A percentile compares a stretch with the other conserved stretches of the same genome.
Evolutionary conservation across 345 rosid species (phyloP).

Genomic region (Geranium rotundifolium): DNA sequence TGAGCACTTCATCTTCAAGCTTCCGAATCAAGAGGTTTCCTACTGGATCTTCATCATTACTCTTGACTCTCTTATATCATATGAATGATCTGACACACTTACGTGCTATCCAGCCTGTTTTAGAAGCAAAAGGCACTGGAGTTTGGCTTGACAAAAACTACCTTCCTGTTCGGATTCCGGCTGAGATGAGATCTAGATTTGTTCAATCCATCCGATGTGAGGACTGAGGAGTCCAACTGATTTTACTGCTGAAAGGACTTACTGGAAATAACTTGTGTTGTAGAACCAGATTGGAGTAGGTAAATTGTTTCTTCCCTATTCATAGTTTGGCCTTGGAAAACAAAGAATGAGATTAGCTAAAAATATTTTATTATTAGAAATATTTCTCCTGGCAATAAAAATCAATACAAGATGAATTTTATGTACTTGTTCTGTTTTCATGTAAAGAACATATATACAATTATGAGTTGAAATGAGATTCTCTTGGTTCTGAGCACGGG

Average conservation of each 20-base stretch:
- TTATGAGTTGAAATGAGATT: too few species aligned
- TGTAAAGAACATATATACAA: too few species aligned
- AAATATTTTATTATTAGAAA: too few species aligned
- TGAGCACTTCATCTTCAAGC: constrained; percentile 61
- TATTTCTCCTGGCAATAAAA: too few species aligned
- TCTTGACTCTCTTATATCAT: neutral
- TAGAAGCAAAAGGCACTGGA: constrained; percentile 68
- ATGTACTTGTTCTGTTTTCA: too few species aligned
- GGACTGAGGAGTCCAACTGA: constrained; percentile 32
- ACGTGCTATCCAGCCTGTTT: constrained; percentile 32
- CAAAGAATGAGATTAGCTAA: too few species aligned
- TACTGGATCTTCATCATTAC: neutral
- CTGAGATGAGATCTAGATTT: constrained; percentile 48
- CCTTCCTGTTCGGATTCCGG: constrained; percentile 64
- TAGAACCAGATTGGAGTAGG: neutral
- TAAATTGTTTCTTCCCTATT: too few species aligned
- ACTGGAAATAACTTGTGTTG: neutral
- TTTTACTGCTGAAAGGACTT: neutral
- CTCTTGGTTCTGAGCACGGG: too few species aligned
- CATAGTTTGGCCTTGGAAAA: too few species aligned
- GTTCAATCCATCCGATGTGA: constrained; percentile 35
- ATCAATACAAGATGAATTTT: too few species aligned
- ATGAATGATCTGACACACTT: too few species aligned
- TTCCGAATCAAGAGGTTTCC: constrained; percentile 62
- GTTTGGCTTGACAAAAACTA: constrained; percentile 81